phyloP scores from a whole-genome alignment of 371 early-diverging fungal genomes.

The Blakeslea trispora region DNA sequence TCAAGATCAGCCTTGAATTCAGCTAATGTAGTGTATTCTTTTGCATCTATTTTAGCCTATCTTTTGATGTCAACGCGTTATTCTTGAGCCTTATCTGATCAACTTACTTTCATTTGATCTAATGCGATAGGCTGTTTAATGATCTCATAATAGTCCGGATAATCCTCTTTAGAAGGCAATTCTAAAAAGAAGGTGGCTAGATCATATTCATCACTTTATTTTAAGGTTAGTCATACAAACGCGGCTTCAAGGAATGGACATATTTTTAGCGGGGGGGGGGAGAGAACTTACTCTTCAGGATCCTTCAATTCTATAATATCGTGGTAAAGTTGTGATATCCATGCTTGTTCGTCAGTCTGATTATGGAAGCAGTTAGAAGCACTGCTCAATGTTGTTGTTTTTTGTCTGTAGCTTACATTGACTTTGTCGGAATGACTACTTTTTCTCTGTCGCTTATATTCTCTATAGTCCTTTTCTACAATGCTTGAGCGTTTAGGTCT shows the following conservation, averaged over 20 bases:
- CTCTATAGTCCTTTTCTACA: slow-evolving; percentile 35
- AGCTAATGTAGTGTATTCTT: slow-evolving; percentile 56
- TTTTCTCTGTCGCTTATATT: slow-evolving; percentile 29
- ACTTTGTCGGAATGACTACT: slow-evolving; percentile 20
- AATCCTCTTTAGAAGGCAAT: slow-evolving; percentile 74
- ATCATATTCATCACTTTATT: slow-evolving; percentile 59
- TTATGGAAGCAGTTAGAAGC: too few species aligned
- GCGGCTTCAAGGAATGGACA: too few species aligned
- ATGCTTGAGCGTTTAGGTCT: slow-evolving; percentile 31
- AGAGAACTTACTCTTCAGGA: slow-evolving; percentile 47
- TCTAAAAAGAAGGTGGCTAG: slow-evolving; percentile 71
- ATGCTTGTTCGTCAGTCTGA: background rate
- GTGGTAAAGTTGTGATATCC: slow-evolving; percentile 32
- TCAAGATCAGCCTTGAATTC: slow-evolving; percentile 68
- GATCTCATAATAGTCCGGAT: slow-evolving; percentile 90
- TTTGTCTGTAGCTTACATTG: slow-evolving; percentile 1
- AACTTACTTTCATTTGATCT: slow-evolving; percentile 59
- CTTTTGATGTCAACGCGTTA: too few species aligned
- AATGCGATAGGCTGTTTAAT: slow-evolving; percentile 86
- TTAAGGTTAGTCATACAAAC: too few species aligned
- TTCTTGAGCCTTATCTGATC: background rate
- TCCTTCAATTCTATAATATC: slow-evolving; percentile 36
- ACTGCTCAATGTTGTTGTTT: background rate
- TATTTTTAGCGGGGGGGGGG: too few species aligned
- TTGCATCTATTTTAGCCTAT: slow-evolving; percentile 50